Percentiles rank a stretch among this genome's conserved stretches.
Evolutionary conservation across 768 basidiomycete genomes (phyloP).

Genomic region (Suillus americanus): DNA sequence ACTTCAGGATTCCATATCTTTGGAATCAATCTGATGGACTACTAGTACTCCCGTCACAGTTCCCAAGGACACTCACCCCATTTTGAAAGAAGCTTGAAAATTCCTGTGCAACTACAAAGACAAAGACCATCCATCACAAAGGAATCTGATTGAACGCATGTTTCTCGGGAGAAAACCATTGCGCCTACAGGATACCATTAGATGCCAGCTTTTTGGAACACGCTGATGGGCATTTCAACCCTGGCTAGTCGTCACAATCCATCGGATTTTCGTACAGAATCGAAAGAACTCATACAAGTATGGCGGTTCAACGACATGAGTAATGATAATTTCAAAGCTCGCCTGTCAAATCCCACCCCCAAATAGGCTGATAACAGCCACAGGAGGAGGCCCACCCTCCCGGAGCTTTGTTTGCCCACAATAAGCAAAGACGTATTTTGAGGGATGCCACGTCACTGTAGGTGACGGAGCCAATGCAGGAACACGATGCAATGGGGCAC

Average conservation of each 20-base stretch:
- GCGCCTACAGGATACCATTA: not conserved
- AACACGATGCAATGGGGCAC: conserved; percentile 72
- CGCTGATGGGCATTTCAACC: not conserved
- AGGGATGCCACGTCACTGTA: conserved; percentile 81
- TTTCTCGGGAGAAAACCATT: not conserved
- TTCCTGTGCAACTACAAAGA: not conserved
- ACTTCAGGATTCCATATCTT: not conserved
- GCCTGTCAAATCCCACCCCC: conserved; percentile 42
- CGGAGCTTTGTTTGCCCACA: conserved; percentile 72
- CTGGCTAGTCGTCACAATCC: not conserved
- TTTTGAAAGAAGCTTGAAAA: not conserved
- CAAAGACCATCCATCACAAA: not conserved
- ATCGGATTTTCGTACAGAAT: not conserved
- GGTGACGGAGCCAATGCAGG: conserved; percentile 70
- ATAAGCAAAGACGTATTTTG: conserved; percentile 77
- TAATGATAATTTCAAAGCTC: not conserved
- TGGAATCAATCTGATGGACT: not conserved
- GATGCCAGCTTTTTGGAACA: not conserved
- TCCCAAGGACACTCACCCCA: not conserved
- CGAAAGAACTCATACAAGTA: not conserved
- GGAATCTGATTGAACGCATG: not conserved
- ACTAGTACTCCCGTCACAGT: too few relatives aligned
- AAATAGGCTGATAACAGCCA: conserved; percentile 72
- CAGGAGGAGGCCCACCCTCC: conserved; percentile 65
- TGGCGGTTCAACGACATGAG: not conserved